Conservation (phyloP, 1,139 yeast species). For the Kurtzmaniella natalensis region DNA sequence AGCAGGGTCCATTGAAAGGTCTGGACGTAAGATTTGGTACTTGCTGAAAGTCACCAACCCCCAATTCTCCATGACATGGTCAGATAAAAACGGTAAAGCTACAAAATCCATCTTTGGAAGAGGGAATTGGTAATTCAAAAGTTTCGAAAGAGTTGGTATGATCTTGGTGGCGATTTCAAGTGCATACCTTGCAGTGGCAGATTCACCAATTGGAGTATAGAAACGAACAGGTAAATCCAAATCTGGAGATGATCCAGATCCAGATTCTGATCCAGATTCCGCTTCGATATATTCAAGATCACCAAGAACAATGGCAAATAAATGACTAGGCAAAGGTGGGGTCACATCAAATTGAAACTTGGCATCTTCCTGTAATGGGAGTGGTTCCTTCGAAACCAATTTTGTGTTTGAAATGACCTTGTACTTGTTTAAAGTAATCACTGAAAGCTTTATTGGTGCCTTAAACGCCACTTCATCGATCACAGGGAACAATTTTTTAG, state of each 20-base stretch:
- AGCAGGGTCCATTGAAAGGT: constrained; percentile 11
- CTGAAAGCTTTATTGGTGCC: constrained; percentile 43
- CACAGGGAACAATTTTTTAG: constrained; percentile 59
- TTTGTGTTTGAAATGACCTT: constrained; percentile 49
- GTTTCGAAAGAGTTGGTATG: constrained; percentile 41
- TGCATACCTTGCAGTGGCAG: constrained; percentile 40
- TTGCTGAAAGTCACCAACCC: constrained; percentile 60
- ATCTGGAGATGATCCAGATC: no score
- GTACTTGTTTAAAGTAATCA: constrained; percentile 42
- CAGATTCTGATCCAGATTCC: constrained; percentile 17
- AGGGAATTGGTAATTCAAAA: constrained; percentile 47
- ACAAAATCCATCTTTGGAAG: constrained; percentile 60
- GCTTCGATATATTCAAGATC: constrained; percentile 52
- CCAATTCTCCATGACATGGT: constrained; percentile 80
- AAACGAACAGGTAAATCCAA: constrained; percentile 41
- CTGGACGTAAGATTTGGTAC: constrained; percentile 43
- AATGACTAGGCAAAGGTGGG: constrained; percentile 56
- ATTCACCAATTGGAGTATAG: constrained; percentile 53
- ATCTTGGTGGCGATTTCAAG: constrained; percentile 41
- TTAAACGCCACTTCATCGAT: constrained; percentile 59
- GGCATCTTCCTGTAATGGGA: constrained; percentile 18
- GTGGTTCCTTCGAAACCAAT: constrained; percentile 18
- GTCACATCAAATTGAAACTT: constrained; percentile 44
- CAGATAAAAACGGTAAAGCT: constrained; percentile 63
- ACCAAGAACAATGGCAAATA: constrained; percentile 65